These are phyloP conservation scores for Aspergillus hancockii DNA, from an alignment of 495 filamentous ascomycete species.

Conservation along the genomic window DNA sequence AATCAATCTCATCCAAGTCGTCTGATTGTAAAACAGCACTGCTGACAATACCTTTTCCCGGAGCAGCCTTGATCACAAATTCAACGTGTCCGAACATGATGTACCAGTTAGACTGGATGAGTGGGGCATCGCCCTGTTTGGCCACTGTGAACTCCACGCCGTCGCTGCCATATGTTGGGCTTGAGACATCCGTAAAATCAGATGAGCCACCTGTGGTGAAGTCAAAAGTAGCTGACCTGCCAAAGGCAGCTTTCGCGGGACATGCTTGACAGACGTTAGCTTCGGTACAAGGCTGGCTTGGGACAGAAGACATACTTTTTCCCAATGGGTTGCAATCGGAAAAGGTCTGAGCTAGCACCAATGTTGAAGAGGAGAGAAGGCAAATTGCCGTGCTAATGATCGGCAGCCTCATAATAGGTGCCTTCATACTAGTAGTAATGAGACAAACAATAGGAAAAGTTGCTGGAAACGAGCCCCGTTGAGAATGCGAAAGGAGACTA, in stretches of 20 bases:
- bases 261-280: conserved; percentile 52
- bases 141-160: conserved; percentile 85
- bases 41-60: conserved; percentile 66
- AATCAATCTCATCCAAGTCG: conserved; percentile 87
- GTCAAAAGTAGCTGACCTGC: conserved; percentile 74
- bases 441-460: neutral
- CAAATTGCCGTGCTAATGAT: neutral
- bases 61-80: conserved; percentile 58
- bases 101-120: conserved; percentile 73
- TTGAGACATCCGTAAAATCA: conserved; percentile 69
- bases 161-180: conserved; percentile 67
- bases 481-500: neutral
- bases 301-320: conserved; percentile 52
- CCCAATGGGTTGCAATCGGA: conserved; percentile 67
- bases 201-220: conserved; percentile 70
- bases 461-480: neutral
- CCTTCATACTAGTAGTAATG: neutral
- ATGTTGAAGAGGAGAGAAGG: conserved; percentile 30
- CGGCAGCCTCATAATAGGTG: conserved; percentile 8
- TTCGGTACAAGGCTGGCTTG: neutral
- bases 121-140: conserved; percentile 78
- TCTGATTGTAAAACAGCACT: conserved; percentile 83
- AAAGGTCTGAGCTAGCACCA: conserved; percentile 33
- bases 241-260: conserved; percentile 78
- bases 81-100: conserved; percentile 72